Evolutionary conservation across 495 filamentous ascomycete species (phyloP).

Genomic region (Annulohypoxylon maeteangense): DNA sequence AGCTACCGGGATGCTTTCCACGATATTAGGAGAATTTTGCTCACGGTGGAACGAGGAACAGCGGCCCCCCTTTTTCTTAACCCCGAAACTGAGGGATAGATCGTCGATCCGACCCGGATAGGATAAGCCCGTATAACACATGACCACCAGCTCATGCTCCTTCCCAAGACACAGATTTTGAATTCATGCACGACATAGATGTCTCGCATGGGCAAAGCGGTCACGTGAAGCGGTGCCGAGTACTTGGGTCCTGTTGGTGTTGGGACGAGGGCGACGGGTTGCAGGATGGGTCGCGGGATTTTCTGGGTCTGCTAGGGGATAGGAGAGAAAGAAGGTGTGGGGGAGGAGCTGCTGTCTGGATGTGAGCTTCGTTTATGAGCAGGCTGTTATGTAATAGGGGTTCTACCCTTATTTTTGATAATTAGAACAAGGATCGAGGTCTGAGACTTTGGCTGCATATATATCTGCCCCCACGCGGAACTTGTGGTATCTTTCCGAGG

Average conservation of each 20-base stretch:
- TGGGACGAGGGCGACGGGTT: not conserved
- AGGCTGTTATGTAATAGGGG: not conserved
- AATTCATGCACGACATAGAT: slow-evolving; percentile 52
- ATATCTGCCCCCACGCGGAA: not conserved
- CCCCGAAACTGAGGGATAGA: not conserved
- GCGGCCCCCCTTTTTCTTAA: not conserved
- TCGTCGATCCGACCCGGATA: not conserved
- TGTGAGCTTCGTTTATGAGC: not conserved
- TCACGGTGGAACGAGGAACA: too few relatives aligned
- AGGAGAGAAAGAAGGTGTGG: not conserved
- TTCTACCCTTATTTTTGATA: not conserved
- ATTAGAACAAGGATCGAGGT: not conserved
- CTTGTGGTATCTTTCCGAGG: not conserved
- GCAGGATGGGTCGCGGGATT: slow-evolving; percentile 1
- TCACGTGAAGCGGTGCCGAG: slow-evolving; percentile 47
- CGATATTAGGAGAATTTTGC: too few relatives aligned
- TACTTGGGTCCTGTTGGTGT: not conserved
- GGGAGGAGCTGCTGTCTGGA: not conserved
- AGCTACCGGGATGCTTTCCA: too few relatives aligned
- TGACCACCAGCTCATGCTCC: slow-evolving; percentile 19
- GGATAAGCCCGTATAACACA: slow-evolving; percentile 35
- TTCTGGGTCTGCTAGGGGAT: not conserved
- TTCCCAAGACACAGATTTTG: not conserved
- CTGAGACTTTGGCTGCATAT: not conserved
- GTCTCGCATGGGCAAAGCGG: slow-evolving; percentile 46